Conservation (phyloP, 768 basidiomycete species). For the Candolleomyces aberdarensis region DNA sequence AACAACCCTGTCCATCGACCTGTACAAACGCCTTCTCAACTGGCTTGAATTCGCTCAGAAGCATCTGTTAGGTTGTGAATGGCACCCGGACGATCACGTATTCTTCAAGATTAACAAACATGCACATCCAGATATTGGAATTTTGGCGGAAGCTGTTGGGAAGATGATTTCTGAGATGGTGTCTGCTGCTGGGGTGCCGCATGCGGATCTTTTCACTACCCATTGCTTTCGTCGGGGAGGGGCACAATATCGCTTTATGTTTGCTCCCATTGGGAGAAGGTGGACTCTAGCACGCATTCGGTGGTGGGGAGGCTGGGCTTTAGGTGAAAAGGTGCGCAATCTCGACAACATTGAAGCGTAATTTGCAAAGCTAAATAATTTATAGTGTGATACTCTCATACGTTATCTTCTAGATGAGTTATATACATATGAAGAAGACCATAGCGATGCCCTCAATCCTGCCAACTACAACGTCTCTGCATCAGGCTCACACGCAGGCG, state of each 20-base stretch:
- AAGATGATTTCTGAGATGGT: constrained; percentile 13
- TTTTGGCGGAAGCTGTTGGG: background rate
- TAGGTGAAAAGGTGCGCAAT: constrained; percentile 3
- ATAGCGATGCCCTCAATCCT: constrained; percentile 17
- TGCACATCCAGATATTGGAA: background rate
- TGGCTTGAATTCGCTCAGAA: background rate
- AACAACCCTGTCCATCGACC: background rate
- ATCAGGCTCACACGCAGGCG: background rate
- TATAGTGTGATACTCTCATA: constrained; percentile 18
- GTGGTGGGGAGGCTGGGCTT: constrained; percentile 35
- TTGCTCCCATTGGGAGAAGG: constrained; percentile 20
- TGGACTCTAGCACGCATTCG: constrained; percentile 25
- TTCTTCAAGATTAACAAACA: background rate
- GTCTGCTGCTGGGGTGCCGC: constrained; percentile 6
- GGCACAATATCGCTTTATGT: constrained; percentile 31
- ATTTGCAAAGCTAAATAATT: no score
- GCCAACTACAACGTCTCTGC: background rate
- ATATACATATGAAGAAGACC: constrained; percentile 20
- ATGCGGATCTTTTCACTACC: constrained; percentile 16
- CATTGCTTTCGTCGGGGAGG: constrained; percentile 29
- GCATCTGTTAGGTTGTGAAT: background rate
- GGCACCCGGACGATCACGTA: background rate
- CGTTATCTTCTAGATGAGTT: constrained; percentile 27
- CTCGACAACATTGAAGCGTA: background rate
- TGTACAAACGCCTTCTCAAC: background rate